phyloP scores from a whole-genome alignment of 805 yeast species.

The Wickerhamiella azyma region DNA sequence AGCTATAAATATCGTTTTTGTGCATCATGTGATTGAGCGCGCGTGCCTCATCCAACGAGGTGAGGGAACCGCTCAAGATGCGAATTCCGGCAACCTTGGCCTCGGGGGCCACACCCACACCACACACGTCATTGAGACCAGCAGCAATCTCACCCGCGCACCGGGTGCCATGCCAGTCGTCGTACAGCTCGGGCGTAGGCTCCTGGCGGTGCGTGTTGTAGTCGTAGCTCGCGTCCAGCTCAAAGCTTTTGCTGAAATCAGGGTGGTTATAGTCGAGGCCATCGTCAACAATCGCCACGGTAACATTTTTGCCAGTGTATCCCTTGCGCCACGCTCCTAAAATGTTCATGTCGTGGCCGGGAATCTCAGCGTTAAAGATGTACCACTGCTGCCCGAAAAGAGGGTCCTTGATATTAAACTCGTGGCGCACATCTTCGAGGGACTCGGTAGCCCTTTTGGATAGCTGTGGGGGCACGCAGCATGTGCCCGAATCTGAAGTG shows the following conservation, averaged over 20 bases:
- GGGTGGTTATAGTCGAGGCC: constrained; percentile 74
- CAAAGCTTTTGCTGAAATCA: constrained; percentile 55
- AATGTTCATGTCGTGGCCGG: constrained; percentile 80
- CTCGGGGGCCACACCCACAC: constrained; percentile 90
- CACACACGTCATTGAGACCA: constrained; percentile 69
- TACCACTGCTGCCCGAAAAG: constrained; percentile 84
- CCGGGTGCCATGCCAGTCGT: constrained; percentile 91
- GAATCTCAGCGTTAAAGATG: constrained; percentile 53
- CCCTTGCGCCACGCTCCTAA: constrained; percentile 72
- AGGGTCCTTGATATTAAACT: constrained; percentile 67
- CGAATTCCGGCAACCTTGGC: constrained; percentile 83
- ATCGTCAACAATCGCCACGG: constrained; percentile 85
- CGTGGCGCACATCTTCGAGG: constrained; percentile 28
- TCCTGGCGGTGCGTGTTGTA: constrained; percentile 60
- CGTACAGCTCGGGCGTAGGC: constrained; percentile 68
- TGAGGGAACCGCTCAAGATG: constrained; percentile 66
- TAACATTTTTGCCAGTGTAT: constrained; percentile 68
- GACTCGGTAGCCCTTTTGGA: constrained; percentile 1
- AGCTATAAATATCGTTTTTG: constrained; percentile 82
- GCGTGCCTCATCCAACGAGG: constrained; percentile 82
- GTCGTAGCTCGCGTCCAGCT: constrained; percentile 77
- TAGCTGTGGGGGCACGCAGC: constrained; percentile 1
- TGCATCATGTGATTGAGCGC: constrained; percentile 71
- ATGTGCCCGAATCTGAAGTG: neutral
- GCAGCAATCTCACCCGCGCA: constrained; percentile 97